Base-by-base conservation (phyloP, 192 early-diverging fungal species). In the Fimicolochytrium jonesii region DNA sequence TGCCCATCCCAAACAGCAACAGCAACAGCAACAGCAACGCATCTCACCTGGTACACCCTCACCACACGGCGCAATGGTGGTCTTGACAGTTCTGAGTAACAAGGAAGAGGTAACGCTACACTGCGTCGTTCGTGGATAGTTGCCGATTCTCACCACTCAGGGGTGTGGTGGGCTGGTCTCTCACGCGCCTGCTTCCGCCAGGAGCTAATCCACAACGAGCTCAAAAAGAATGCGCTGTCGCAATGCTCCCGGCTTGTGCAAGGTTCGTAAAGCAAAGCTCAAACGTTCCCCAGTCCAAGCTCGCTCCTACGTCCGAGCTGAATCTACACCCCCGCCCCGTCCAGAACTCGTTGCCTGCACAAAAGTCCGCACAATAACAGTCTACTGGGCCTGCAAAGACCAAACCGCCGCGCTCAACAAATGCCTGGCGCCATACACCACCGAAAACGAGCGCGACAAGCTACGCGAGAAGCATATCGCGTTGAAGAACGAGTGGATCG, bases 401-500 rank as follows among this genome's bases (percentile, higher is more conserved):
- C 11, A 56, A 13, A 60, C 37, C 42, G 36, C 43, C 7, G 60
- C 60, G 7, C 55, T 68, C 43, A 68, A 72, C 44, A 60, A 59
- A 17, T 72, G 70, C 44, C 65, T 72, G n/a, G 47, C n/a, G 9
- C 70, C 53, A 36, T 72, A 36, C 42, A 72, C 70, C 18, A 58
- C 39, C 23, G 65, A 67, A 25, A 56, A 36, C 6, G 46, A 48
- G 32, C 41, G 59, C 6, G 70, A 72, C 52, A 46, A 26, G 48
- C 46, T 66, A 15, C 44, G 69, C 3, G 28, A 50, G 41, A 42
- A 42, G 26, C 34, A 29, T 31, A 15, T 66, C 37, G 50, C 50
- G 34, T 22, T 11, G 35, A 66, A 59, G 56, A 65, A 70, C 56
- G 52, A 31, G 18, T 44, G 53, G 36, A 7, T 52, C 9, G 20